A percentile compares a stretch with the other conserved stretches of the same genome.
phyloP scores from a whole-genome alignment of 345 rosid species.

The Eucalyptus tenuipes region DNA sequence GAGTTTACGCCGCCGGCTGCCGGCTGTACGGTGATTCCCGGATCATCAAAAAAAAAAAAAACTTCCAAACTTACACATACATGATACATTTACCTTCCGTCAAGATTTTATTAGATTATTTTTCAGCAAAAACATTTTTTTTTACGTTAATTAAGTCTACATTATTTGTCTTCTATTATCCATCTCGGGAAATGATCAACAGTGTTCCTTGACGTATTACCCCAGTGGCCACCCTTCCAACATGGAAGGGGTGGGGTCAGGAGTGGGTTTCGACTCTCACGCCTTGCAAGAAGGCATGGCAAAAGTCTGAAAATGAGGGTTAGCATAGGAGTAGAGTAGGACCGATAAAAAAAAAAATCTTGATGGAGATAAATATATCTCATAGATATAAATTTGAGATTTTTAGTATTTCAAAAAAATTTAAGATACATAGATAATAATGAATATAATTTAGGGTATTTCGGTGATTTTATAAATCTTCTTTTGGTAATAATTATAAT shows the following conservation, averaged over 20 bases:
- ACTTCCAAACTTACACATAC: accelerated
- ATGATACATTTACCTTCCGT: accelerated
- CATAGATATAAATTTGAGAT: not conserved
- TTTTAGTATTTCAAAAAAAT: not conserved
- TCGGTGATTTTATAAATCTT: not conserved
- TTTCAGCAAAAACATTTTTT: not conserved
- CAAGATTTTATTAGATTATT: no score
- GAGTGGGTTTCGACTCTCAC: no score
- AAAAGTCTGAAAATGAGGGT: no score
- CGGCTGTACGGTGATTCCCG: no score
- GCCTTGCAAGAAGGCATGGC: no score
- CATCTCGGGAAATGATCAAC: not conserved
- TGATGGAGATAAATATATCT: not conserved
- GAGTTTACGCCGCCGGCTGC: no score
- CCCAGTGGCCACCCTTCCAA: no score
- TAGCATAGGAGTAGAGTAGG: no score
- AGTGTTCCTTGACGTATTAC: no score
- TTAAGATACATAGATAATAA: not conserved
- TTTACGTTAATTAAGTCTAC: not conserved
- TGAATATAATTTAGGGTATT: not conserved
- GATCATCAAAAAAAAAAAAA: no score
- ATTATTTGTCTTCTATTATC: not conserved
- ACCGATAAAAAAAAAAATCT: no score
- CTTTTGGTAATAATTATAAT: not conserved
- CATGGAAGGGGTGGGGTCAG: no score